Percentiles rank a stretch among this genome's conserved stretches.
Evolutionary conservation across 2,329 filamentous ascomycete genomes (phyloP).

Genomic region (Hypoxylon sp.): DNA sequence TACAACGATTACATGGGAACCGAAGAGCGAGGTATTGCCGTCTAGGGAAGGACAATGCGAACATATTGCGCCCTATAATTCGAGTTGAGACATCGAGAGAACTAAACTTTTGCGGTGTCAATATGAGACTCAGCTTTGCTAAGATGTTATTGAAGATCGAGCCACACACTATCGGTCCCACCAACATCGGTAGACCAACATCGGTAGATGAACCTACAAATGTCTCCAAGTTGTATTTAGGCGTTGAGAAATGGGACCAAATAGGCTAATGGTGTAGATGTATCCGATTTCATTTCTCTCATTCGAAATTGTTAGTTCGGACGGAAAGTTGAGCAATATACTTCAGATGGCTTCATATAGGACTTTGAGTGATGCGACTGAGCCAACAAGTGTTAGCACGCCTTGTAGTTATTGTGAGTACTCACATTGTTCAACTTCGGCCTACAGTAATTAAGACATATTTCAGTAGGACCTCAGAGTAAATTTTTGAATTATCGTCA

Average conservation of each 20-base stretch:
- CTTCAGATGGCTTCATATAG: background rate
- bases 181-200: constrained; percentile 1
- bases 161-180: background rate
- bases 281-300: no score
- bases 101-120: background rate
- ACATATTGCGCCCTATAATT: background rate
- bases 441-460: constrained; percentile 7
- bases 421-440: constrained; percentile 18
- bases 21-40: constrained; percentile 5
- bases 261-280: no score
- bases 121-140: constrained; percentile 1
- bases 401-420: constrained; percentile 13
- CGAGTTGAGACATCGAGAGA: background rate
- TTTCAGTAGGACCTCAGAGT: background rate
- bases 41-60: constrained; percentile 19
- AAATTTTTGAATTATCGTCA: background rate
- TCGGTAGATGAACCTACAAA: no score
- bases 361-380: constrained; percentile 9
- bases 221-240: background rate
- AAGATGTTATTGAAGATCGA: constrained; percentile 5
- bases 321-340: background rate
- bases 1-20: constrained; percentile 4
- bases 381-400: constrained; percentile 10
- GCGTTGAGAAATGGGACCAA: no score
- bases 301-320: no score